Evolutionary conservation across 83 land plant species (phyloP).

Genomic region (Picea abies): DNA sequence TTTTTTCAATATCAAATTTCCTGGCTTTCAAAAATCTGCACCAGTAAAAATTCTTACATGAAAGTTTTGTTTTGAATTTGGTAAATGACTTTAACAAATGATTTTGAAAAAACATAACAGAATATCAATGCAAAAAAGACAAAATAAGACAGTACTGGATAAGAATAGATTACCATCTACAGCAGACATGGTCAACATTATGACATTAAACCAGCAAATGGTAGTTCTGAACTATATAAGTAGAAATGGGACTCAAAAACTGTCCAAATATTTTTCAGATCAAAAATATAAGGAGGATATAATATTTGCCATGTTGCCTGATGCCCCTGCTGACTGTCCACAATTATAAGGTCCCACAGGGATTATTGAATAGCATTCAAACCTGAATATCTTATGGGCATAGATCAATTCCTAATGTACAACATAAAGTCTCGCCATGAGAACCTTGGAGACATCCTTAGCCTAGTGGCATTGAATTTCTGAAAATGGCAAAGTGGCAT

Average conservation of each 20-base stretch:
- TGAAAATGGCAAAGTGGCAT: neutral
- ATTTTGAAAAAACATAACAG: neutral
- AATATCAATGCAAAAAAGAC: neutral
- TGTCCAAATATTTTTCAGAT: neutral
- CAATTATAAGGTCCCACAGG: too few relatives aligned
- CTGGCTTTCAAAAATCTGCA: slow-evolving; percentile 68
- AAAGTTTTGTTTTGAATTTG: neutral
- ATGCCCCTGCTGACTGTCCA: too few relatives aligned
- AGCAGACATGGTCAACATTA: neutral
- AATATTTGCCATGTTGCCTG: too few relatives aligned
- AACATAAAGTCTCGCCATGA: too few relatives aligned
- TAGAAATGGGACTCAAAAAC: neutral
- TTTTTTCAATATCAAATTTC: slow-evolving; percentile 54
- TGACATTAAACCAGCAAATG: neutral
- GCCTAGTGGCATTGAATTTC: neutral
- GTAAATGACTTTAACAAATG: neutral
- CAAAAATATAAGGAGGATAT: too few relatives aligned
- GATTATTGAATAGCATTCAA: too few relatives aligned
- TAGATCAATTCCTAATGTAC: too few relatives aligned
- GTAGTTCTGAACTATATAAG: neutral
- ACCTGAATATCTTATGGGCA: too few relatives aligned
- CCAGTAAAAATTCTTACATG: neutral
- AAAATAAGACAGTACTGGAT: neutral
- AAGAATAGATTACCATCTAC: neutral
- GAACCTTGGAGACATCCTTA: neutral